Conservation (phyloP, 768 basidiomycete genomes). For the Lactarius quietus region DNA sequence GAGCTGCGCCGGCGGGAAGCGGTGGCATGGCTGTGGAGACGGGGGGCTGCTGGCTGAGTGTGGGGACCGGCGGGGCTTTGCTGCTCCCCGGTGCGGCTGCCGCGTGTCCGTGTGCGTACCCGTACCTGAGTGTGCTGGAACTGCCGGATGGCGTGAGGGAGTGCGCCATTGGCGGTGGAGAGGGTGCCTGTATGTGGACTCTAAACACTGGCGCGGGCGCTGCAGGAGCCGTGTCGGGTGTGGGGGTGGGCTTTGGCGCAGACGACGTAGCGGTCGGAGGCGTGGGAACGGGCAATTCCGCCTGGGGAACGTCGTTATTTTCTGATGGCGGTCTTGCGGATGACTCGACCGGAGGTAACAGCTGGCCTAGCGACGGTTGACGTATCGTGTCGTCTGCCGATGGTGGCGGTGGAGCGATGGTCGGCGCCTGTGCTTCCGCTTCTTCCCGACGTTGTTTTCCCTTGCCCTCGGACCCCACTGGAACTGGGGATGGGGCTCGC, state of each 20-base stretch:
- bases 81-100: background rate
- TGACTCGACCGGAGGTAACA: background rate
- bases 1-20: background rate
- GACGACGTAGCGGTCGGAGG: background rate
- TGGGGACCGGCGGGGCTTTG: background rate
- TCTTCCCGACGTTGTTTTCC: background rate
- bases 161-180: background rate
- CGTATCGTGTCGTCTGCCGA: background rate
- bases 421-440: background rate
- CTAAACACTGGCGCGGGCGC: background rate
- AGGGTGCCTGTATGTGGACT: background rate
- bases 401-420: background rate
- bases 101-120: too few species aligned
- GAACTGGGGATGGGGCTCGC: background rate
- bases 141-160: background rate
- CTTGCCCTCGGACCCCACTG: conserved; percentile 2
- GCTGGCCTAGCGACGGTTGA: background rate
- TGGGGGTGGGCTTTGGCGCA: background rate
- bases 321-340: background rate
- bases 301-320: background rate
- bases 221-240: background rate
- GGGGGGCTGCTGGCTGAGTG: background rate
- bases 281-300: background rate
- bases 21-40: background rate
- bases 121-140: background rate